A percentile compares a stretch with the other conserved stretches of the same genome.
phyloP scores from a whole-genome alignment of 805 yeast species.

The Cyberlindnera saturnus region DNA sequence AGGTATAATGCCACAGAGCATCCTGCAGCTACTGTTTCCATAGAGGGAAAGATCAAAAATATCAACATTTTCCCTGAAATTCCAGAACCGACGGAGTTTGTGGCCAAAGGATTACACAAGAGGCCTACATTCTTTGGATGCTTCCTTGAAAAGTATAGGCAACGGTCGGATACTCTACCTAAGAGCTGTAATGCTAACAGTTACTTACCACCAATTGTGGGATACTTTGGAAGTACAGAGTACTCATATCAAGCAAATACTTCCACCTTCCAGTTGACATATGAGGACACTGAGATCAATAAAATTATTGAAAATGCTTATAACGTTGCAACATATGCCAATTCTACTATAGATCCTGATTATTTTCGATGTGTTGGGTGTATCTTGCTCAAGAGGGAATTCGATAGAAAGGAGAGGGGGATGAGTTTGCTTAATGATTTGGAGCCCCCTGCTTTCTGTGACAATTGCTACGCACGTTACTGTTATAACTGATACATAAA shows the following conservation, averaged over 20 bases:
- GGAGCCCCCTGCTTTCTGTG: constrained; percentile 29
- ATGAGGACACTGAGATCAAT: constrained; percentile 35
- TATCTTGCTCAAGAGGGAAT: constrained; percentile 45
- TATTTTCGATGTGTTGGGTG: constrained; percentile 51
- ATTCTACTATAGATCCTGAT: constrained; percentile 30
- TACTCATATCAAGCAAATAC: constrained; percentile 42
- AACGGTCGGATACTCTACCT: constrained; percentile 6
- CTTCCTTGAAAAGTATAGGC: constrained; percentile 16
- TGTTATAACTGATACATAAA: constrained; percentile 29
- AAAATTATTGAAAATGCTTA: constrained; percentile 48
- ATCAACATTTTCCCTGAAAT: constrained; percentile 58
- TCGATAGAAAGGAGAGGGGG: constrained; percentile 32
- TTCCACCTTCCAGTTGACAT: constrained; percentile 53
- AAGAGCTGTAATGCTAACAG: constrained; percentile 8
- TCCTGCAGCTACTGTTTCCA: constrained; percentile 24
- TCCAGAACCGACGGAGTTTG: constrained; percentile 46
- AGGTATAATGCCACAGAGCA: constrained; percentile 19
- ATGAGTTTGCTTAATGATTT: constrained; percentile 16
- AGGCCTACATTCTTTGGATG: constrained; percentile 84
- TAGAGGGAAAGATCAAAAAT: constrained; percentile 29
- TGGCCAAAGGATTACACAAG: constrained; percentile 42
- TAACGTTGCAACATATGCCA: constrained; percentile 40
- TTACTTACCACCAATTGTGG: constrained; percentile 46
- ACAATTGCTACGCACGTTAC: constrained; percentile 30
- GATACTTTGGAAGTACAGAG: constrained; percentile 43